Percentiles rank a stretch among this genome's conserved stretches.
Evolutionary conservation across 2,329 filamentous ascomycete species (phyloP).

Genomic region (Colletotrichum plurivorum): DNA sequence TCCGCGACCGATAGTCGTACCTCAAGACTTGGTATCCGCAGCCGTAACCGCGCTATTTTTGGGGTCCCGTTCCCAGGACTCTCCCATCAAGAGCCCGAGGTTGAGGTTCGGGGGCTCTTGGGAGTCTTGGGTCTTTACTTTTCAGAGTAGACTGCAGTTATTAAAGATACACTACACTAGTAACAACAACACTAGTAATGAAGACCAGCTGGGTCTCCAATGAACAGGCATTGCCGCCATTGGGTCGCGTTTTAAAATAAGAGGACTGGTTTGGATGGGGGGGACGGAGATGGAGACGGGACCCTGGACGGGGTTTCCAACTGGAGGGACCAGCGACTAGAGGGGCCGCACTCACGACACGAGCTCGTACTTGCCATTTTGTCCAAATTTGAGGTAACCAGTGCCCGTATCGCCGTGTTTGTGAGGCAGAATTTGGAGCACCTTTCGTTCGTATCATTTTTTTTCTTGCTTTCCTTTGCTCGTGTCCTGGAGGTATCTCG

Average conservation of each 20-base stretch:
- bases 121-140: not conserved
- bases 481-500: not conserved
- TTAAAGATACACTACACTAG: no score
- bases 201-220: constrained; percentile 2
- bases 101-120: constrained; percentile 2
- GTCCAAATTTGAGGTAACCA: not conserved
- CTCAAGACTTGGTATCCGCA: no score
- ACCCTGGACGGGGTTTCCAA: not conserved
- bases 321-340: not conserved
- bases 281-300: constrained; percentile 13
- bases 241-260: constrained; percentile 38
- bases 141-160: no score
- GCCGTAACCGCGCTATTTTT: constrained; percentile 28
- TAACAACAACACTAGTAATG: not conserved
- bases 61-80: constrained; percentile 21
- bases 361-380: not conserved
- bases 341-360: constrained; percentile 13
- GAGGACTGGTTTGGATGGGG: constrained; percentile 31
- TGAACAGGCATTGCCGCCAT: constrained; percentile 35
- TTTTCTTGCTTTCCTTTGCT: not conserved
- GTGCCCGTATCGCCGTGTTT: not conserved
- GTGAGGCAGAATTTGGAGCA: not conserved
- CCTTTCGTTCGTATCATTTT: not conserved
- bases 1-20: constrained; percentile 18
- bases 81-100: constrained; percentile 1